Conservation (phyloP, 805 yeast species). For the Tetrapisispora nanseiensis region DNA sequence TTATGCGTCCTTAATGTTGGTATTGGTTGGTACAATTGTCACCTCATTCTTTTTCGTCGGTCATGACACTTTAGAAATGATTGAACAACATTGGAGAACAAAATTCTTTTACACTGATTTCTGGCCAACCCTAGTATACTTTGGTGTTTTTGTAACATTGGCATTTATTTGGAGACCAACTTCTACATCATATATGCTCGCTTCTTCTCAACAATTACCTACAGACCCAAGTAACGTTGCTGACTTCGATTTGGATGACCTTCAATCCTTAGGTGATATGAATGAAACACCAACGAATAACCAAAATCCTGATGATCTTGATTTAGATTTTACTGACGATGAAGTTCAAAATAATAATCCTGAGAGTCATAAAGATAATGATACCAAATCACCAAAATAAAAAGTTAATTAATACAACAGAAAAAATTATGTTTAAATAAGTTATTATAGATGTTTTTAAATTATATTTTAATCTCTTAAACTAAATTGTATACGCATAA, state of each 20-base stretch:
- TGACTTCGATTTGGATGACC: constrained; percentile 53
- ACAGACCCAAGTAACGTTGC: constrained; percentile 65
- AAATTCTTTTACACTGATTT: constrained; percentile 83
- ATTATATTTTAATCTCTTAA: too few species aligned
- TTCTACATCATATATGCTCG: constrained; percentile 86
- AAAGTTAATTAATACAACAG: background rate
- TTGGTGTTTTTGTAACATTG: constrained; percentile 69
- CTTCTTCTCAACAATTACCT: constrained; percentile 87
- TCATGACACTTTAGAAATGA: constrained; percentile 62
- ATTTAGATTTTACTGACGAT: constrained; percentile 27
- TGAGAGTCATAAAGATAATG: background rate
- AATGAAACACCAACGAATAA: constrained; percentile 34
- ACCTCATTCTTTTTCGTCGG: constrained; percentile 63
- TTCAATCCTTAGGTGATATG: constrained; percentile 35
- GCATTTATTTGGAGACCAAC: constrained; percentile 97
- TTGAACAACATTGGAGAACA: constrained; percentile 86
- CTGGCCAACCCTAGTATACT: constrained; percentile 89
- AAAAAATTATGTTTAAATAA: background rate
- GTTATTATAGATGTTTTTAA: background rate
- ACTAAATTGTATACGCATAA: too few species aligned
- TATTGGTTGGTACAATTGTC: constrained; percentile 61
- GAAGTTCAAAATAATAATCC: constrained; percentile 9
- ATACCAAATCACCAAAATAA: background rate
- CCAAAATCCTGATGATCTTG: constrained; percentile 17
- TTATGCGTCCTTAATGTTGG: constrained; percentile 56